Evolutionary conservation across 495 filamentous ascomycete genomes (phyloP), one percentile per base, ranked within the genome.

Genomic region (Parathielavia appendiculata): DNA sequence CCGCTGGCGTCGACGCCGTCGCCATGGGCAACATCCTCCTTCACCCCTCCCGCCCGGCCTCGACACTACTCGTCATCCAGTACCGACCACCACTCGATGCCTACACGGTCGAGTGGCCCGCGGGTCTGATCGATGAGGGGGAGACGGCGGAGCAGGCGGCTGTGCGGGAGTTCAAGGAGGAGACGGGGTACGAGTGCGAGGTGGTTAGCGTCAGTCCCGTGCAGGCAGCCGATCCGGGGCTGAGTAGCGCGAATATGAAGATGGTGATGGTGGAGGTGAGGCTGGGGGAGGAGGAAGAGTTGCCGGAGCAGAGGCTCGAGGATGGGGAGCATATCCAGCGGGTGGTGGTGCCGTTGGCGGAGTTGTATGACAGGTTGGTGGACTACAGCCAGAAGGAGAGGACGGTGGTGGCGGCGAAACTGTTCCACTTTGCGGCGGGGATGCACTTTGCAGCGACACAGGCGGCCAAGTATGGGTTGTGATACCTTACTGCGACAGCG

Each of bases 311-410:
- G 39, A 73, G 88, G 49, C 75, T 92, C 1, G 89, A 93, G 63
- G 89, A 91, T 40, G 87, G 87, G 54, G 90, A 92, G 66, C 90
- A 92, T 69, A 95, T 95, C 50, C 81, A 90, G 66, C 81, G 83
- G 32, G 91, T 93, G 41, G 82, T 86, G 4, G 75, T 90, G 7
- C 87, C 87, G n/a, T 64, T 95, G 38, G 71, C 59, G 26, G 76
- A 80, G 68, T 56, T 83, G 19, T 82, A 80, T 62, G 70, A 77
- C 16, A 62, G 73, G 56, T 57, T 83, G 57, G 66, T 75, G 46
- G 69, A 75, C 66, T 79, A 75, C 54, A 67, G 67, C n/a, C 65
- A 69, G 64, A 22, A 47, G 56, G 71, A 74, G 41, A 57, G 73
- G 32, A 67, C 54, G 19, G 43, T 76, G 0, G 68, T 76, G 16